These are phyloP conservation scores for Fistulinella staudtii DNA, from an alignment of 1,284 basidiomycete genomes.

Conservation along the genomic window DNA sequence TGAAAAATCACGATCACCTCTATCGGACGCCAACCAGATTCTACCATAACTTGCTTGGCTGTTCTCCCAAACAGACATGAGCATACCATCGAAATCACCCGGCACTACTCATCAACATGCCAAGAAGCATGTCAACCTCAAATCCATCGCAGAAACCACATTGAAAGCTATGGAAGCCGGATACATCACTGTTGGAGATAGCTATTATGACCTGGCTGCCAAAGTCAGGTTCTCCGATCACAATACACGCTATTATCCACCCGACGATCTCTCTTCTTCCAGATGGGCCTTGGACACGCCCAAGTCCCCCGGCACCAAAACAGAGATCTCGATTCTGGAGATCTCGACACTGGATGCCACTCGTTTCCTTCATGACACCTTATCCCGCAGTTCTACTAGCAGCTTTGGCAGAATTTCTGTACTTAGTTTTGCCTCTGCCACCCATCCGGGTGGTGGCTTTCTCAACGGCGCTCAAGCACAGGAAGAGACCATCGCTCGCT, in stretches of 20 bases:
- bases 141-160: constrained; percentile 32
- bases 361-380: constrained; percentile 24
- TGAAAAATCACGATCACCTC: too few species aligned
- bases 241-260: constrained; percentile 41
- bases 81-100: not conserved
- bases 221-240: constrained; percentile 33
- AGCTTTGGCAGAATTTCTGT: constrained; percentile 45
- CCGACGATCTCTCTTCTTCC: constrained; percentile 36
- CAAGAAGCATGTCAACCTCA: constrained; percentile 18
- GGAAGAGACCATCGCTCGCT: constrained; percentile 69
- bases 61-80: too few species aligned
- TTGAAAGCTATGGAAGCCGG: constrained; percentile 29
- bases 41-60: too few species aligned
- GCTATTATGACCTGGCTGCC: constrained; percentile 32
- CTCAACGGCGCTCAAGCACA: constrained; percentile 62
- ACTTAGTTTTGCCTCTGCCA: constrained; percentile 69
- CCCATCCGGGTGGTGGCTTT: constrained; percentile 67
- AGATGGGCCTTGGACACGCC: constrained; percentile 33
- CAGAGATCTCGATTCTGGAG: constrained; percentile 44
- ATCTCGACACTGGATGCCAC: constrained; percentile 54
- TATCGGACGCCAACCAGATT: too few species aligned
- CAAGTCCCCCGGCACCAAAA: constrained; percentile 9
- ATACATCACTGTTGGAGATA: constrained; percentile 18
- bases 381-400: constrained; percentile 18
- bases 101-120: not conserved